phyloP scores from a whole-genome alignment of 2,329 filamentous ascomycete species.

The Ophiostoma pallidulum region DNA sequence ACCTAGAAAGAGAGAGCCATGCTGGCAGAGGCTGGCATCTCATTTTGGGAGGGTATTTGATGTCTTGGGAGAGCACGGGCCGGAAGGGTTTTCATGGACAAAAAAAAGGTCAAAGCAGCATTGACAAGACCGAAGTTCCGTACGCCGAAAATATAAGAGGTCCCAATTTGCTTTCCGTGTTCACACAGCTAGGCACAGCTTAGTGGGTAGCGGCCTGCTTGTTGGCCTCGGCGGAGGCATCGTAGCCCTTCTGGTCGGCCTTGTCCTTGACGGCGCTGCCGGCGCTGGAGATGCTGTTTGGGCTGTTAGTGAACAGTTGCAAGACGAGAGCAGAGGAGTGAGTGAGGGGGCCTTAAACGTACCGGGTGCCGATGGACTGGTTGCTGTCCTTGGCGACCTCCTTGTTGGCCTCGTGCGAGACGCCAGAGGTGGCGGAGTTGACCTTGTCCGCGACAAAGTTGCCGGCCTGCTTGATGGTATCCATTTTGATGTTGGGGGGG shows the following conservation, averaged over 20 bases:
- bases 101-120: too few relatives aligned
- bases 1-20: too few relatives aligned
- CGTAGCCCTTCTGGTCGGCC: slow-evolving; percentile 23
- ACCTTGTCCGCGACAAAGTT: slow-evolving; percentile 52
- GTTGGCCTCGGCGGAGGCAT: slow-evolving; percentile 28
- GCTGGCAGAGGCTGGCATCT: too few relatives aligned
- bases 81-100: too few relatives aligned
- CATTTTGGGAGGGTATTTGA: too few relatives aligned
- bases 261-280: slow-evolving; percentile 28
- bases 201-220: slow-evolving; percentile 31
- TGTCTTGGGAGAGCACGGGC: too few relatives aligned
- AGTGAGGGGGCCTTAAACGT: slow-evolving; percentile 12
- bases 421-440: slow-evolving; percentile 33
- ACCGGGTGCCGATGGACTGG: slow-evolving; percentile 36
- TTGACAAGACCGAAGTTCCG: too few relatives aligned
- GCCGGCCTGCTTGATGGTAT: slow-evolving; percentile 40
- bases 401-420: slow-evolving; percentile 54
- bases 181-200: slow-evolving; percentile 11
- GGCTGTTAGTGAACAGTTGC: slow-evolving; percentile 6
- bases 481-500: slow-evolving; percentile 27
- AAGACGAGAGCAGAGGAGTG: background rate
- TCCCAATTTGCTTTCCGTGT: too few relatives aligned
- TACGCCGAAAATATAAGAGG: background rate
- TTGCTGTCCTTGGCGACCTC: slow-evolving; percentile 45
- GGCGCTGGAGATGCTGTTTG: slow-evolving; percentile 23